phyloP scores from a whole-genome alignment of 2,329 filamentous ascomycete species.

The Eurotiales sp. region DNA sequence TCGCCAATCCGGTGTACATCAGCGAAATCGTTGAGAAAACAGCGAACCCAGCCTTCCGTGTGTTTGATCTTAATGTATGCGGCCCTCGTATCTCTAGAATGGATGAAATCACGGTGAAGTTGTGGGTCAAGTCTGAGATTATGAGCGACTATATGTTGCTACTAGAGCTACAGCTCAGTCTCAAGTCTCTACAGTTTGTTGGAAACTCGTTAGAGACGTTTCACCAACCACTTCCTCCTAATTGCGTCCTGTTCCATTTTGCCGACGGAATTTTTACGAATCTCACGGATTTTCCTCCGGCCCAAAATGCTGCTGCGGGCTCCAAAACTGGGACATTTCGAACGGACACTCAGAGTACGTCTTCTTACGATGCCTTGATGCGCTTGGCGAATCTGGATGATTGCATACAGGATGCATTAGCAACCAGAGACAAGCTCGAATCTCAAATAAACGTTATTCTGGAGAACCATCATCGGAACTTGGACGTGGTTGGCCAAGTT shows the following conservation, averaged over 20 bases:
- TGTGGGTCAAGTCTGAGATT: constrained; percentile 66
- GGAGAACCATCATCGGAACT: constrained; percentile 31
- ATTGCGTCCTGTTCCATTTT: constrained; percentile 81
- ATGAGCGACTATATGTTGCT: constrained; percentile 59
- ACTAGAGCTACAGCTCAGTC: constrained; percentile 67
- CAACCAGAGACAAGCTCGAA: constrained; percentile 69
- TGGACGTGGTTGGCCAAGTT: constrained; percentile 30
- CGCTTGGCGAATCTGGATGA: constrained; percentile 82
- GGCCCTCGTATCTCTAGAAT: constrained; percentile 63
- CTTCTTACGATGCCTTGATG: constrained; percentile 85
- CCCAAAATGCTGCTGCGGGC: constrained; percentile 24
- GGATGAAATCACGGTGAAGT: constrained; percentile 61
- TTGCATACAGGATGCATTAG: constrained; percentile 84
- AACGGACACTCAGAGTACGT: constrained; percentile 57
- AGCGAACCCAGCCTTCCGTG: constrained; percentile 88
- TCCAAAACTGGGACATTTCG: constrained; percentile 41
- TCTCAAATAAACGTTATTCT: constrained; percentile 66
- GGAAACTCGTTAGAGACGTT: constrained; percentile 63
- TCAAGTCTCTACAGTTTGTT: constrained; percentile 73
- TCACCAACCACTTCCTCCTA: constrained; percentile 70
- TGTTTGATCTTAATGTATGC: constrained; percentile 69
- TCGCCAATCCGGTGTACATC: constrained; percentile 76
- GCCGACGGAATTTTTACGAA: constrained; percentile 81
- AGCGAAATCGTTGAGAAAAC: constrained; percentile 75
- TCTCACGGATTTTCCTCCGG: constrained; percentile 60